phyloP scores from a whole-genome alignment of 306 rosid genomes.

The Trifolium subterraneum region DNA sequence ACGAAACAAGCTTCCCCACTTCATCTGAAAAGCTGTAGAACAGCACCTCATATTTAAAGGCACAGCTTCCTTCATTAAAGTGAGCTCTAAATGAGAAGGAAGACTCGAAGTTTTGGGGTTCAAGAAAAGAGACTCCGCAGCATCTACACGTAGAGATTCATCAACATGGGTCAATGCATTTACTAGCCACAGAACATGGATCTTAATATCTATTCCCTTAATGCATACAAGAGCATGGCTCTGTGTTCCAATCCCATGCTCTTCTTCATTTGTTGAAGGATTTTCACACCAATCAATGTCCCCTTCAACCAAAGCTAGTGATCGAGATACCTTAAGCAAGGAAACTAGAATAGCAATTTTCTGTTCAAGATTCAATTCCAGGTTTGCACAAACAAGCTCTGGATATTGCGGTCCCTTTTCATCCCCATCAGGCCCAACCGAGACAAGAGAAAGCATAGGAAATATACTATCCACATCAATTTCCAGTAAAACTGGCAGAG shows the following conservation, averaged over 20 bases:
- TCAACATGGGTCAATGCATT: conserved; percentile 91
- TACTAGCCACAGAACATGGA: conserved; percentile 85
- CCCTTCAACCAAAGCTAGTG: conserved; percentile 92
- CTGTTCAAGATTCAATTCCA: conserved; percentile 77
- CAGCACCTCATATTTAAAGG: conserved; percentile 96
- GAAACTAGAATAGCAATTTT: conserved; percentile 92
- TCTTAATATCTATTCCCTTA: conserved; percentile 75
- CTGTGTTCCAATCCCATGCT: conserved; percentile 44
- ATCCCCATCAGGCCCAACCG: conserved; percentile 59
- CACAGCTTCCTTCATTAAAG: conserved; percentile 81
- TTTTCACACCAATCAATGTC: conserved; percentile 77
- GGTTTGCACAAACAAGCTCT: conserved; percentile 50
- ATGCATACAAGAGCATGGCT: conserved; percentile 70
- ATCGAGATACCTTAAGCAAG: conserved; percentile 90
- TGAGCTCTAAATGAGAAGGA: conserved; percentile 90
- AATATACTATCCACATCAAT: conserved; percentile 88
- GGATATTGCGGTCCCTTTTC: conserved; percentile 55
- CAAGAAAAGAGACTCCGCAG: conserved; percentile 90
- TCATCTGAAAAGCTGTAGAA: conserved; percentile 97
- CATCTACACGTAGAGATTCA: conserved; percentile 93
- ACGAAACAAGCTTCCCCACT: conserved; percentile 93
- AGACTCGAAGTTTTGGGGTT: conserved; percentile 91
- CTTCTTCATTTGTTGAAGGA: conserved; percentile 40
- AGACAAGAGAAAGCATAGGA: conserved; percentile 81
- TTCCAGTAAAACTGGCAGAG: conserved; percentile 82